Evolutionary conservation across 208 protist genomes (phyloP).

Genomic region (Trichomonas vaginalis): DNA sequence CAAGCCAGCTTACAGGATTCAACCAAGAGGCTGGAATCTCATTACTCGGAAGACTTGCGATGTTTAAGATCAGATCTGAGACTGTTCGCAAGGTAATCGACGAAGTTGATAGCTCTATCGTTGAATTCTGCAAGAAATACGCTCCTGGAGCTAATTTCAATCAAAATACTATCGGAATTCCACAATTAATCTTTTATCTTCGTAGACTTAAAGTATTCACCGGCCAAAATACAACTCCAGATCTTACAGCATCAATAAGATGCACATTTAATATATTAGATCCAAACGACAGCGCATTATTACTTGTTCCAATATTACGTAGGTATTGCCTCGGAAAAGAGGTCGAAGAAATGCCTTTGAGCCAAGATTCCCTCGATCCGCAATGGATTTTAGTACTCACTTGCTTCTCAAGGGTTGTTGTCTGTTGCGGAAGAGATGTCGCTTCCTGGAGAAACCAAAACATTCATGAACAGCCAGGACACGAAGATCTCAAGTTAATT

Average conservation of each 20-base stretch:
- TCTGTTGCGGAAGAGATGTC: constrained; percentile 83
- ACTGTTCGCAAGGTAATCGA: too few relatives aligned
- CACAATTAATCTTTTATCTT: constrained; percentile 95
- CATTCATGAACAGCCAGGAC: constrained; percentile 55
- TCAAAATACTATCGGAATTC: constrained; percentile 40
- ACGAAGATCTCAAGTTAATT: constrained; percentile 1
- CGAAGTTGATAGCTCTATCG: too few relatives aligned
- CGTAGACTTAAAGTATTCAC: constrained; percentile 76
- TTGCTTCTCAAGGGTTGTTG: constrained; percentile 91
- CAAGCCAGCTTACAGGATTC: constrained; percentile 54
- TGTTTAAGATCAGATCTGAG: constrained; percentile 55
- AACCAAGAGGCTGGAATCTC: constrained; percentile 88
- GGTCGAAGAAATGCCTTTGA: constrained; percentile 30
- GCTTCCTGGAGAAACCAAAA: constrained; percentile 69
- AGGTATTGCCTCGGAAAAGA: constrained; percentile 71
- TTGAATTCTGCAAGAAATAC: too few relatives aligned
- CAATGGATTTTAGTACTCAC: constrained; percentile 89
- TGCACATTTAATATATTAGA: constrained; percentile 75
- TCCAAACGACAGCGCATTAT: constrained; percentile 62
- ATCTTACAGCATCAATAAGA: constrained; percentile 87
- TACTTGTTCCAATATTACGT: constrained; percentile 93
- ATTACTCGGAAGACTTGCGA: constrained; percentile 76
- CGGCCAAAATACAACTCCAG: constrained; percentile 84
- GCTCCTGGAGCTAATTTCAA: too few relatives aligned
- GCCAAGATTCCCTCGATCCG: constrained; percentile 30